phyloP scores from a whole-genome alignment of 768 basidiomycete genomes.

The Collybiopsis confluens region DNA sequence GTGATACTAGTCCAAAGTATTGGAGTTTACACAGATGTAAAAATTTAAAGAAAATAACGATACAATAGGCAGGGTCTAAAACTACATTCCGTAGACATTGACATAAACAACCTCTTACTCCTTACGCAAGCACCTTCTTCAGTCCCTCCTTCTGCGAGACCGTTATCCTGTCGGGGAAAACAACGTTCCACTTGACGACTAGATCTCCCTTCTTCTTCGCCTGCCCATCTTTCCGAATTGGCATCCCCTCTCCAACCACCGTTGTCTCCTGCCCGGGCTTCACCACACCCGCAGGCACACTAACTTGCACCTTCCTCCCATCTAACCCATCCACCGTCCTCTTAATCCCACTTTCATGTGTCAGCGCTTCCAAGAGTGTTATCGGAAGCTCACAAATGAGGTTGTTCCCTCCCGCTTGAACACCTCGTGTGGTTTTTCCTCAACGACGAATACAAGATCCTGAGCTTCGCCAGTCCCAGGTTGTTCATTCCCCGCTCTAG shows the following conservation, averaged over 20 bases:
- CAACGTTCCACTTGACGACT: slow-evolving; percentile 76
- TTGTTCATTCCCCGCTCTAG: slow-evolving; percentile 80
- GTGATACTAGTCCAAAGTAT: too few relatives aligned
- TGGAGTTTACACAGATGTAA: too few relatives aligned
- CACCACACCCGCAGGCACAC: slow-evolving; percentile 62
- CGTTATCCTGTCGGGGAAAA: slow-evolving; percentile 77
- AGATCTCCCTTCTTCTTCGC: slow-evolving; percentile 78
- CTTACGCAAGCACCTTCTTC: slow-evolving; percentile 55
- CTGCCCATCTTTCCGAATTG: slow-evolving; percentile 75
- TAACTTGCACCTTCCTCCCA: slow-evolving; percentile 69
- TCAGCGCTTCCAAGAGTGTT: slow-evolving; percentile 79
- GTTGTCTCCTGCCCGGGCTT: slow-evolving; percentile 74
- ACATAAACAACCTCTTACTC: too few relatives aligned
- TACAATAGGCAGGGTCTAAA: too few relatives aligned
- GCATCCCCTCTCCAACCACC: slow-evolving; percentile 83
- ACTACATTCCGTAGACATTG: too few relatives aligned
- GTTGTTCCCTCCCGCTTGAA: slow-evolving; percentile 81
- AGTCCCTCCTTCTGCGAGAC: slow-evolving; percentile 77
- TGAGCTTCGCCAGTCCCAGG: slow-evolving; percentile 64
- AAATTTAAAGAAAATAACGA: too few relatives aligned
- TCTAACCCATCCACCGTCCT: slow-evolving; percentile 72
- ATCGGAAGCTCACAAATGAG: slow-evolving; percentile 58
- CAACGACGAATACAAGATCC: slow-evolving; percentile 95
- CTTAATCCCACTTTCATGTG: slow-evolving; percentile 41
- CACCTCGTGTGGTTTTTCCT: slow-evolving; percentile 82